A percentile compares a stretch with the other conserved stretches of the same genome.
phyloP scores from a whole-genome alignment of 352 stramenopile genomes.

The Aphanomyces invadans region DNA sequence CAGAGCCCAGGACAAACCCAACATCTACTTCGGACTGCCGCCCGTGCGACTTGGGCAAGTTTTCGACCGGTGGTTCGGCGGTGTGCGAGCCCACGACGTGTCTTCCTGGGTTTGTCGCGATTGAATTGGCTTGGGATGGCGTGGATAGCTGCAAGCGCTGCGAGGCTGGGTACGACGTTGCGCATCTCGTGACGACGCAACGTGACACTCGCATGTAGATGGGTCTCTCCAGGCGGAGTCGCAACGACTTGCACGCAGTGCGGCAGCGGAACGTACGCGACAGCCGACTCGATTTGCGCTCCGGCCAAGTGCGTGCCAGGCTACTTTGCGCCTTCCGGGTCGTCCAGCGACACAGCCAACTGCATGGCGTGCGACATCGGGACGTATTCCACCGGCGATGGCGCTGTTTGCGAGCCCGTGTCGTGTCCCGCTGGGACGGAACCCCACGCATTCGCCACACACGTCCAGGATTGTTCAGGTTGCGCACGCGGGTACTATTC shows the following conservation, averaged over 20 bases:
- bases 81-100: constrained; percentile 30
- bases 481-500: constrained; percentile 40
- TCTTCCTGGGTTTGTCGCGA: constrained; percentile 30
- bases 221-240: constrained; percentile 33
- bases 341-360: constrained; percentile 26
- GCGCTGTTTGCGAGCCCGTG: constrained; percentile 29
- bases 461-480: constrained; percentile 38
- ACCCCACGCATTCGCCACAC: constrained; percentile 32
- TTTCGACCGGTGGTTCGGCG: constrained; percentile 30
- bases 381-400: constrained; percentile 35
- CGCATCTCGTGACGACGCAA: constrained; percentile 28
- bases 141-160: constrained; percentile 32
- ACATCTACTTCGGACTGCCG: constrained; percentile 29
- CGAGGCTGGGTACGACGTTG: constrained; percentile 27
- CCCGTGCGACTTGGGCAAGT: constrained; percentile 32
- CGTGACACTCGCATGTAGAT: constrained; percentile 31
- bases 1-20: constrained; percentile 28
- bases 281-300: constrained; percentile 23
- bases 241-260: constrained; percentile 28
- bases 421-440: constrained; percentile 32
- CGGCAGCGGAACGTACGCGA: constrained; percentile 33
- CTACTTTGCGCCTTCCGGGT: constrained; percentile 28
- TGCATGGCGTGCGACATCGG: constrained; percentile 31
- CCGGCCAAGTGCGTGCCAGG: constrained; percentile 32
- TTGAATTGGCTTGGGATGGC: constrained; percentile 29